Percentiles rank a stretch among this genome's conserved stretches.
These are phyloP conservation scores for Gyrodon lividus DNA, from an alignment of 768 basidiomycete genomes.

Conservation along the genomic window DNA sequence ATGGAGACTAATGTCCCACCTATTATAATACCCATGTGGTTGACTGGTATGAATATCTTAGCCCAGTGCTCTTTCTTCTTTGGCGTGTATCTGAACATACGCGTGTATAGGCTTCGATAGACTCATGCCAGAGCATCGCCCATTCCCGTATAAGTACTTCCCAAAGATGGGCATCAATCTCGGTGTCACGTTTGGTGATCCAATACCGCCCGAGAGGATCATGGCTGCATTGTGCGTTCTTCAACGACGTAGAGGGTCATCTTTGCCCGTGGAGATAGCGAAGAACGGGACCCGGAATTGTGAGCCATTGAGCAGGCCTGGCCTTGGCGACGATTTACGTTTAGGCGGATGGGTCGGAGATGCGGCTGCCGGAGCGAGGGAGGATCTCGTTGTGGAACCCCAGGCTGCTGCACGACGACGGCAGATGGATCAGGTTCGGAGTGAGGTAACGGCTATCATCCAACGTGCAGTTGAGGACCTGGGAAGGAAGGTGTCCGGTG, in stretches of 20 bases:
- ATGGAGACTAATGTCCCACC: slow-evolving; percentile 69
- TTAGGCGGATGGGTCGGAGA: slow-evolving; percentile 16
- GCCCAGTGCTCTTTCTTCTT: not conserved
- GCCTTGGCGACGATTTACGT: not conserved
- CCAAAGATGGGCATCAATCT: slow-evolving; percentile 63
- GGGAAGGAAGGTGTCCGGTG: slow-evolving; percentile 50
- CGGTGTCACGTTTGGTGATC: slow-evolving; percentile 78
- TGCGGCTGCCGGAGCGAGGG: slow-evolving; percentile 4
- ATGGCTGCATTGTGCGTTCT: slow-evolving; percentile 17
- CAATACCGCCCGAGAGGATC: slow-evolving; percentile 50
- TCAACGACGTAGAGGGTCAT: not conserved
- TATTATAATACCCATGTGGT: slow-evolving; percentile 89
- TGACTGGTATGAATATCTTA: slow-evolving; percentile 54
- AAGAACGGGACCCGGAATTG: not conserved
- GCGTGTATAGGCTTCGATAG: slow-evolving; percentile 66
- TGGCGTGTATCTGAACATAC: not conserved
- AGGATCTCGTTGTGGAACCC: slow-evolving; percentile 1
- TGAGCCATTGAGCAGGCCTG: not conserved
- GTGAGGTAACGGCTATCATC: slow-evolving; percentile 52
- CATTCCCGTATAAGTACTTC: slow-evolving; percentile 70
- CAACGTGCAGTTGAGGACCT: slow-evolving; percentile 53
- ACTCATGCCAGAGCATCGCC: slow-evolving; percentile 86
- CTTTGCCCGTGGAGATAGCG: not conserved
- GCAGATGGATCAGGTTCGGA: slow-evolving; percentile 43
- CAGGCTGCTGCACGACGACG: slow-evolving; percentile 11